Percentiles rank a stretch among this genome's conserved stretches.
phyloP scores from a whole-genome alignment of 257 asterid genomes.

The Echium plantagineum region DNA sequence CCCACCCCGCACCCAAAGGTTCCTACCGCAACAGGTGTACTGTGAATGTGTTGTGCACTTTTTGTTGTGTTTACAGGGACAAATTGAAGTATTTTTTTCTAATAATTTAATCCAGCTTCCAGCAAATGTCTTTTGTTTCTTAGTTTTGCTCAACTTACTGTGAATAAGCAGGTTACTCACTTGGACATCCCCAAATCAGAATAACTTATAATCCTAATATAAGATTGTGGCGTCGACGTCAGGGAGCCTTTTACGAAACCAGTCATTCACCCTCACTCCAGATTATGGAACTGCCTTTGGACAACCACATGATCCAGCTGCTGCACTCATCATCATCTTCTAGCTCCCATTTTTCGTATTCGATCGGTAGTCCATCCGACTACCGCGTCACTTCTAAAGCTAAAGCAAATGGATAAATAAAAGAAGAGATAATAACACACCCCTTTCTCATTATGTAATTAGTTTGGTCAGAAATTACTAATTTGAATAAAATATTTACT shows the following conservation, averaged over 20 bases:
- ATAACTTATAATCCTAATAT: neutral
- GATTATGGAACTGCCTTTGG: neutral
- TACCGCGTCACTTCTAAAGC: no score
- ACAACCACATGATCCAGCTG: neutral
- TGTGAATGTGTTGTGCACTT: neutral
- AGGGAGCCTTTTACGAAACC: neutral
- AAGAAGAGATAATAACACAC: no score
- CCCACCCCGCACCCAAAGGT: no score
- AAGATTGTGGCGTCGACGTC: neutral
- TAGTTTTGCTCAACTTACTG: neutral
- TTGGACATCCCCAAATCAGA: conserved; percentile 26
- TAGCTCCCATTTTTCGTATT: no score
- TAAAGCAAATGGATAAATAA: no score
- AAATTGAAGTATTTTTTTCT: neutral
- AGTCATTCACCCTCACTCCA: neutral
- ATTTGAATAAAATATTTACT: no score
- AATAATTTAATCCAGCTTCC: neutral
- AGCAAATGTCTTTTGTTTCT: neutral
- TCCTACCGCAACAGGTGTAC: neutral
- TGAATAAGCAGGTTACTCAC: conserved; percentile 46
- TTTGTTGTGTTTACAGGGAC: neutral
- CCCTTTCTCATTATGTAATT: no score
- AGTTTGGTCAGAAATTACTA: no score
- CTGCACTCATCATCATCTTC: neutral
- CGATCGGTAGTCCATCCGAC: no score